phyloP scores from a whole-genome alignment of 352 stramenopile species.

The Phytophthora colocasiae region DNA sequence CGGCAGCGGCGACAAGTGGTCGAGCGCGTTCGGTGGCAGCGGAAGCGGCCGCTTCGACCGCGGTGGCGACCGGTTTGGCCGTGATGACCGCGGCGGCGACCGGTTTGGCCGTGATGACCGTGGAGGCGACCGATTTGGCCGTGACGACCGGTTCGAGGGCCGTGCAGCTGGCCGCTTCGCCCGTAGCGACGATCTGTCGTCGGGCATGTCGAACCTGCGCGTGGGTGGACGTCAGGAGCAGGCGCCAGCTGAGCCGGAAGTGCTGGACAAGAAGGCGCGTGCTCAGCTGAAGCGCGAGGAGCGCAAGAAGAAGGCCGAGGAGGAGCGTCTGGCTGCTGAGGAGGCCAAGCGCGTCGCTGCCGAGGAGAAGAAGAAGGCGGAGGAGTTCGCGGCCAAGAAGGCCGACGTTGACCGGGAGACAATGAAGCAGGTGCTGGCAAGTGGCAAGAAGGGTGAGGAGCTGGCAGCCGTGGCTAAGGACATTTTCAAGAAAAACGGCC shows the following conservation, averaged over 20 bases:
- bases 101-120: conserved; percentile 29
- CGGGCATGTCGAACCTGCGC: conserved; percentile 52
- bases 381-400: conserved; percentile 58
- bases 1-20: conserved; percentile 64
- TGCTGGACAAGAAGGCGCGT: conserved; percentile 61
- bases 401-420: conserved; percentile 59
- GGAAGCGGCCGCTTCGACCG: conserved; percentile 21
- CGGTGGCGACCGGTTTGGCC: conserved; percentile 37
- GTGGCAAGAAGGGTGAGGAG: conserved; percentile 71
- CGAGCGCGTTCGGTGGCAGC: conserved; percentile 48
- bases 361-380: conserved; percentile 63
- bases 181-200: conserved; percentile 41
- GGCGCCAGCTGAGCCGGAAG: conserved; percentile 20
- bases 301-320: conserved; percentile 85
- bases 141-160: conserved; percentile 7
- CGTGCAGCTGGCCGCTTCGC: conserved; percentile 45
- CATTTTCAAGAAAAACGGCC: conserved; percentile 54
- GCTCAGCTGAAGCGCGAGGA: conserved; percentile 75
- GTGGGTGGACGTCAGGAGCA: conserved; percentile 39
- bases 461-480: conserved; percentile 61
- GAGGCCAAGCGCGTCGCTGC: conserved; percentile 68
- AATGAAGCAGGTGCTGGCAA: conserved; percentile 69
- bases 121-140: conserved; percentile 41
- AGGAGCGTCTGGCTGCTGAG: conserved; percentile 69
- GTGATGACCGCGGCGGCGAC: conserved; percentile 35